Percentiles rank a stretch among this genome's conserved stretches.
These are phyloP conservation scores for Coniferiporia sulphurascens DNA, from an alignment of 1,284 basidiomycete species.

Conservation along the genomic window DNA sequence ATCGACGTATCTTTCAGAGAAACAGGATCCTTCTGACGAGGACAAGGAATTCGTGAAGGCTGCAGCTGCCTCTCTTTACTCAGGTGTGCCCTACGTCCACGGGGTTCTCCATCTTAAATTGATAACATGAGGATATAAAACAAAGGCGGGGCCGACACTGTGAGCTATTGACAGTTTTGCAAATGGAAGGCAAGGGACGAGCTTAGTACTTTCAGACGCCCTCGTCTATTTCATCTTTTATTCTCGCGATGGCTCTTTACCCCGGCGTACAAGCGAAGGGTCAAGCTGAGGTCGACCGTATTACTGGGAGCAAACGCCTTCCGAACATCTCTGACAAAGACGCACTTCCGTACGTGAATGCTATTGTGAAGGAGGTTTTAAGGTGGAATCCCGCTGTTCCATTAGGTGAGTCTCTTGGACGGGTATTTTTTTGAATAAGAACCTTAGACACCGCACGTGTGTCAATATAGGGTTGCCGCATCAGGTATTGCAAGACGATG, in stretches of 20 bases:
- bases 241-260: slow-evolving; percentile 21
- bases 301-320: slow-evolving; percentile 29
- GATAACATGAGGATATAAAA: not conserved
- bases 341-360: slow-evolving; percentile 32
- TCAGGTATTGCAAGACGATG: slow-evolving; percentile 27
- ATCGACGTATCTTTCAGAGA: slow-evolving; percentile 27
- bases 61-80: slow-evolving; percentile 37
- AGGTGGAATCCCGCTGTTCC: slow-evolving; percentile 24
- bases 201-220: slow-evolving; percentile 5
- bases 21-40: slow-evolving; percentile 15
- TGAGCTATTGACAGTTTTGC: slow-evolving; percentile 17
- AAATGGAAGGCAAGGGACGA: not conserved
- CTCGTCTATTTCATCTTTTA: slow-evolving; percentile 22
- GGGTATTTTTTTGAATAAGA: not conserved
- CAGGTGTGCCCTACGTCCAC: slow-evolving; percentile 24
- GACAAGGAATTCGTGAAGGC: slow-evolving; percentile 36
- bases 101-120: too few species aligned
- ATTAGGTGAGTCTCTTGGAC: not conserved
- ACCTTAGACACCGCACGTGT: too few species aligned
- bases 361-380: slow-evolving; percentile 26
- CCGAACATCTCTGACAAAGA: slow-evolving; percentile 30
- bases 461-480: slow-evolving; percentile 24
- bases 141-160: slow-evolving; percentile 30
- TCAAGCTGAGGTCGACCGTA: slow-evolving; percentile 31
- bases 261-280: slow-evolving; percentile 22